Evolutionary conservation across 2,329 filamentous ascomycete species (phyloP).

Genomic region (Calonectria pteridis): DNA sequence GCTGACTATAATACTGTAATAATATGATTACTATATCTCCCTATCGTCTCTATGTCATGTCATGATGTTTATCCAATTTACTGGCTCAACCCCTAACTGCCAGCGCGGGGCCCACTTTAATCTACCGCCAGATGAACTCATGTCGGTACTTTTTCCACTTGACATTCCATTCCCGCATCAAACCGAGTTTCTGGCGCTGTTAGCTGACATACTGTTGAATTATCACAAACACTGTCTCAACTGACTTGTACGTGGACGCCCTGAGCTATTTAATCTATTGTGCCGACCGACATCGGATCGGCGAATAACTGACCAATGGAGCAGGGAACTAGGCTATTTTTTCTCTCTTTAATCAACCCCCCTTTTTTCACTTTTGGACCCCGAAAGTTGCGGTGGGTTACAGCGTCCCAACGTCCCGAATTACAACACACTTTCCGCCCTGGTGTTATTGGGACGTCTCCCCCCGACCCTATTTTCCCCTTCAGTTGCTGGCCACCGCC

Average conservation of each 20-base stretch:
- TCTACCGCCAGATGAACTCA: not conserved
- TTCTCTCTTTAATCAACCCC: not conserved
- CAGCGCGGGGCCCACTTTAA: not conserved
- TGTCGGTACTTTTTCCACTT: not conserved
- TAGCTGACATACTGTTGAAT: not conserved
- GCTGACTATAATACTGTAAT: not conserved
- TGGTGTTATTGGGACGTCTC: not conserved
- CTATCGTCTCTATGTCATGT: not conserved
- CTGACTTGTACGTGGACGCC: not conserved
- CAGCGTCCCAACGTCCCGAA: not conserved
- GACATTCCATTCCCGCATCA: not conserved
- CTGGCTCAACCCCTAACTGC: not conserved
- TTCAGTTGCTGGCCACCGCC: not conserved
- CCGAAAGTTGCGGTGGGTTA: not conserved
- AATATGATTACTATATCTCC: not conserved
- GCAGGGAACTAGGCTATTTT: not conserved
- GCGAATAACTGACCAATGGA: constrained; percentile 8
- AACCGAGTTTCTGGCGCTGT: not conserved
- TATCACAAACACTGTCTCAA: not conserved
- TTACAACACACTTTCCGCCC: not conserved
- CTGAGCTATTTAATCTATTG: not conserved
- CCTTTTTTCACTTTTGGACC: constrained; percentile 1
- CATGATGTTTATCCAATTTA: not conserved
- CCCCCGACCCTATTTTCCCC: not conserved
- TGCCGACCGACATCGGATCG: constrained; percentile 5